Conservation (phyloP, 495 filamentous ascomycete genomes). For the Antarctomyces pellizariae region DNA sequence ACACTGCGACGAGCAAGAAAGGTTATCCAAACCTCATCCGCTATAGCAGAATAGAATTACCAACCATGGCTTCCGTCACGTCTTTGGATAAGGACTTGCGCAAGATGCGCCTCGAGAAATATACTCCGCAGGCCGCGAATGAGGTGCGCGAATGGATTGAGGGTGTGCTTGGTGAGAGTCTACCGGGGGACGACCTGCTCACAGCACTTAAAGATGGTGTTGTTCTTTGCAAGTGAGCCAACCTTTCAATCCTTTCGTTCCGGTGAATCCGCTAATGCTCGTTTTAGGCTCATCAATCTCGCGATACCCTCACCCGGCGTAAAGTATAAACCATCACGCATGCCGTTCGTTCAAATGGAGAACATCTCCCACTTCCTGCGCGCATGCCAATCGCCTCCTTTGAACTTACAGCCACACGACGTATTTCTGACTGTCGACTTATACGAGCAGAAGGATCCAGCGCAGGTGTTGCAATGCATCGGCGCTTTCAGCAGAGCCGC, state of each 20-base stretch:
- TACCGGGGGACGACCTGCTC: constrained; percentile 54
- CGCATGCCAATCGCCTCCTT: constrained; percentile 59
- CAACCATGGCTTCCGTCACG: constrained; percentile 72
- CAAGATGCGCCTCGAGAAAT: constrained; percentile 76
- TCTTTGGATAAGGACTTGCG: constrained; percentile 91
- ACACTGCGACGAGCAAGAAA: too few species aligned
- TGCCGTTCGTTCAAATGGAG: constrained; percentile 99
- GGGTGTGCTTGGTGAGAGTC: constrained; percentile 43
- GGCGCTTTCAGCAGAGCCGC: constrained; percentile 78
- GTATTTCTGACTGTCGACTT: constrained; percentile 94
- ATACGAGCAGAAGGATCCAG: constrained; percentile 87
- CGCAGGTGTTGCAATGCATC: constrained; percentile 87
- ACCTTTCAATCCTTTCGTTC: background rate
- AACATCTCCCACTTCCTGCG: constrained; percentile 93
- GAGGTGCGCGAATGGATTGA: constrained; percentile 81
- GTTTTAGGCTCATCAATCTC: constrained; percentile 54
- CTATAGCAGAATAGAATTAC: too few species aligned
- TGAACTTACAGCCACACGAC: constrained; percentile 81
- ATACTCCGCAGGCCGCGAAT: constrained; percentile 77
- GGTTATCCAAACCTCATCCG: background rate
- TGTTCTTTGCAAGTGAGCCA: constrained; percentile 64
- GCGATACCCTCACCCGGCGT: constrained; percentile 54
- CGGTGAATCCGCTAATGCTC: constrained; percentile 8
- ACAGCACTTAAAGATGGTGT: constrained; percentile 75
- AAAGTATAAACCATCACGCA: constrained; percentile 54